Conservation (phyloP, 306 rosid species). For the Vicia villosa region DNA sequence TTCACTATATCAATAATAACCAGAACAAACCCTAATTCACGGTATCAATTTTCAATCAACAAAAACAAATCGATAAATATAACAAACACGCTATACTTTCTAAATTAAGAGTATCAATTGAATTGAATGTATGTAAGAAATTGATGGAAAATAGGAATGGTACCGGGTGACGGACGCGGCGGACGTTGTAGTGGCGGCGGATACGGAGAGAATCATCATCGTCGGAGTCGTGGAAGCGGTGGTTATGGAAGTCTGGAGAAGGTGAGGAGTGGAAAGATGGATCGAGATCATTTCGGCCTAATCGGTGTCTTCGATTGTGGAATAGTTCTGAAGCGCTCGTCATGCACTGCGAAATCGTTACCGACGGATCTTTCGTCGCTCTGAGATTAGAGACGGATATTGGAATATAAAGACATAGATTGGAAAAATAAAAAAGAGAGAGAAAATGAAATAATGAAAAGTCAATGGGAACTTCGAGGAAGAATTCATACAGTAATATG, state of each 20-base stretch:
- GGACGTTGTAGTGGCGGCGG: conserved; percentile 49
- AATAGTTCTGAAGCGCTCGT: conserved; percentile 97
- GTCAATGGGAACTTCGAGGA: neutral
- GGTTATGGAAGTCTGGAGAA: conserved; percentile 21
- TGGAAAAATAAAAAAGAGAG: too few species aligned
- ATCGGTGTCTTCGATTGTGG: conserved; percentile 68
- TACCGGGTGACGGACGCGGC: conserved; percentile 53
- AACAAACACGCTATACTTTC: neutral
- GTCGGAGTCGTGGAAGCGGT: conserved; percentile 47
- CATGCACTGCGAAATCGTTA: conserved; percentile 50
- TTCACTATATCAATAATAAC: too few species aligned
- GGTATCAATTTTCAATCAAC: neutral
- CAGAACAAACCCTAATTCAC: too few species aligned
- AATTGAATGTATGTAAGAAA: neutral
- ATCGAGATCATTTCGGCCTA: conserved; percentile 54
- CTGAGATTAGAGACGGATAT: neutral
- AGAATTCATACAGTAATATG: neutral
- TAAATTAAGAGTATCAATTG: too few species aligned
- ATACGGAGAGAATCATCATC: conserved; percentile 52
- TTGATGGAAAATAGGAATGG: neutral
- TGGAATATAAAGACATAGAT: too few species aligned
- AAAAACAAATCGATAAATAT: neutral
- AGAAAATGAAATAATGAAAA: too few species aligned
- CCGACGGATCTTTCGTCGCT: neutral
- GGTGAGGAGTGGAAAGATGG: conserved; percentile 46